Evolutionary conservation across 139 green algal genomes (phyloP).

Genomic region (Volvox africanus): DNA sequence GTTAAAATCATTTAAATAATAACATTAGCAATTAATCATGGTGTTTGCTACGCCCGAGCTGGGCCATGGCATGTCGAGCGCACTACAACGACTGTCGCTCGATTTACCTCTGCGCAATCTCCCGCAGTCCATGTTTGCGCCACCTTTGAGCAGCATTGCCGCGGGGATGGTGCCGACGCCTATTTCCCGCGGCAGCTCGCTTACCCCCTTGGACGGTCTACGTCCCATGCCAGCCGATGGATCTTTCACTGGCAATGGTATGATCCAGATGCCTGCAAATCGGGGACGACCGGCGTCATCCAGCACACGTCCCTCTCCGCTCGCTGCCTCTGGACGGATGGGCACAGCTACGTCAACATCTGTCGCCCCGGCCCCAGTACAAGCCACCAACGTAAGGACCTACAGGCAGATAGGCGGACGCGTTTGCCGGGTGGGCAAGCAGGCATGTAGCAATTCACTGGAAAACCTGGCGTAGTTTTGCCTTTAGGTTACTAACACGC

Average conservation of each 20-base stretch:
- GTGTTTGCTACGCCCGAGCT: too few relatives aligned
- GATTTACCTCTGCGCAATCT: background rate
- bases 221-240: background rate
- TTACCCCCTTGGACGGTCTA: conserved; percentile 35
- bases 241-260: background rate
- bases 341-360: background rate
- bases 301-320: conserved; percentile 15
- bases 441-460: too few relatives aligned
- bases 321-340: background rate
- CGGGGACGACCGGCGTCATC: background rate
- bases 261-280: background rate
- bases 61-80: too few relatives aligned
- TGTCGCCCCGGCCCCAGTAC: background rate
- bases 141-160: background rate
- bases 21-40: too few relatives aligned
- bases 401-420: too few relatives aligned
- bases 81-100: background rate
- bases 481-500: too few relatives aligned
- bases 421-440: too few relatives aligned
- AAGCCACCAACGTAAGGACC: conserved; percentile 11
- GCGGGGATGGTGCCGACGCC: background rate
- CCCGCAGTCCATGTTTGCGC: conserved; percentile 11
- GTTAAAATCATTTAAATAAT: too few relatives aligned
- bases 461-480: too few relatives aligned
- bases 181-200: conserved; percentile 13